A percentile compares a stretch with the other conserved stretches of the same genome.
Conservation (phyloP, 2,329 filamentous ascomycete species). For the Clarireedia monteithiana region DNA sequence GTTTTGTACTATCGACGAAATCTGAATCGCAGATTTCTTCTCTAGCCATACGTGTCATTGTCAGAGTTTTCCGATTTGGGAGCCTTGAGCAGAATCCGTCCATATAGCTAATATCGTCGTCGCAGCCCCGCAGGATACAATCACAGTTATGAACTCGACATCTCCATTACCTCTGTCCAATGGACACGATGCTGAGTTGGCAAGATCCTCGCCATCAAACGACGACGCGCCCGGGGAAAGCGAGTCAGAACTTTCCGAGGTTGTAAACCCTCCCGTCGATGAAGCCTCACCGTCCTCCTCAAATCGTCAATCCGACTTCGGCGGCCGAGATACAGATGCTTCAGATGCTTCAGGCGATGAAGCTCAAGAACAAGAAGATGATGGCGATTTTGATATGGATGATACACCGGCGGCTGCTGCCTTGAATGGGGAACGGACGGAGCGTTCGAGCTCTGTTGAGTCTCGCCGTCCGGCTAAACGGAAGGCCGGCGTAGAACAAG, state of each 20-base stretch:
- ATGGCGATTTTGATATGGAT: slow-evolving; percentile 70
- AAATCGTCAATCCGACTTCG: slow-evolving; percentile 28
- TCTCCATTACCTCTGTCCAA: slow-evolving; percentile 58
- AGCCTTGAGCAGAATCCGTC: slow-evolving; percentile 15
- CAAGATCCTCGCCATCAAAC: slow-evolving; percentile 34
- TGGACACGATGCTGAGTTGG: slow-evolving; percentile 52
- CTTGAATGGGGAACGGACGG: slow-evolving; percentile 41
- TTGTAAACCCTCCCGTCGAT: slow-evolving; percentile 48
- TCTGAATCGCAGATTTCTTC: slow-evolving; percentile 21
- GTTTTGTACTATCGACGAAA: slow-evolving; percentile 11
- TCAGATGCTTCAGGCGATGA: slow-evolving; percentile 27
- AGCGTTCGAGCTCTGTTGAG: slow-evolving; percentile 60
- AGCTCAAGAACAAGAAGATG: slow-evolving; percentile 50
- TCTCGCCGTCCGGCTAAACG: slow-evolving; percentile 66
- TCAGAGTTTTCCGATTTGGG: slow-evolving; percentile 16
- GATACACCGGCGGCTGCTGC: slow-evolving; percentile 45
- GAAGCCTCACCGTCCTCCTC: slow-evolving; percentile 41
- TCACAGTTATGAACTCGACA: slow-evolving; percentile 54
- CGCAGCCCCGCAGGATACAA: slow-evolving; percentile 49
- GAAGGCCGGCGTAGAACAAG: slow-evolving; percentile 63
- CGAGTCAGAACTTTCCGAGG: slow-evolving; percentile 73
- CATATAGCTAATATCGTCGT: slow-evolving; percentile 40
- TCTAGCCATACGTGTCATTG: slow-evolving; percentile 13
- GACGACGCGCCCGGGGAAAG: slow-evolving; percentile 45
- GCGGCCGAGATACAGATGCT: slow-evolving; percentile 23